phyloP scores from a whole-genome alignment of 345 rosid genomes.

The Eucalyptus camaldulensis region DNA sequence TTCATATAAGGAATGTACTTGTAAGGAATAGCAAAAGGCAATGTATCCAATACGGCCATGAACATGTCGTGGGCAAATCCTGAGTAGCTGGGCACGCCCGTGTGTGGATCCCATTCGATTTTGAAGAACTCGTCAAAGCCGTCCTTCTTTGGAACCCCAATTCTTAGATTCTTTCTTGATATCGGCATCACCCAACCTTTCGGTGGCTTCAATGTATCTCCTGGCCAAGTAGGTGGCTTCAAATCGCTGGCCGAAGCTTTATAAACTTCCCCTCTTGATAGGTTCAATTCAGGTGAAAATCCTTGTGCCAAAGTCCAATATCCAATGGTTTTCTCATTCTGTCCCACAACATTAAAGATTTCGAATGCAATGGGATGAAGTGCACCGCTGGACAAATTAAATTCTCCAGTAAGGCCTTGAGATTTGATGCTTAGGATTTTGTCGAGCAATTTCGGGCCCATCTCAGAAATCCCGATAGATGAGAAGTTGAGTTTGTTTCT shows the following conservation, averaged over 20 bases:
- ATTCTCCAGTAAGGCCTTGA: background rate
- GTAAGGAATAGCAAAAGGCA: slow-evolving; percentile 2
- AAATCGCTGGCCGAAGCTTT: background rate
- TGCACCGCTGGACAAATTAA: background rate
- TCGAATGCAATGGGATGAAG: background rate
- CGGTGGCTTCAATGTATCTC: background rate
- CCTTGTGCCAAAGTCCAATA: background rate
- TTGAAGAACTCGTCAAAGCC: slow-evolving; percentile 2
- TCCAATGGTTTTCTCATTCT: background rate
- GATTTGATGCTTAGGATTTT: background rate
- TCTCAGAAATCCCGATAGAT: background rate
- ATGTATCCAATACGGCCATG: background rate
- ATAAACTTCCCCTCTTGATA: background rate
- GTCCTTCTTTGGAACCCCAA: slow-evolving; percentile 1
- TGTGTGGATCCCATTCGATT: background rate
- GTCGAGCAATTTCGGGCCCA: background rate
- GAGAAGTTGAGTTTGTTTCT: background rate
- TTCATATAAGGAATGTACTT: background rate
- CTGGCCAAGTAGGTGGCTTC: slow-evolving; percentile 3
- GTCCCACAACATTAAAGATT: background rate
- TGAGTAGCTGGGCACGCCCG: background rate
- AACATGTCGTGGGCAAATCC: slow-evolving; percentile 12
- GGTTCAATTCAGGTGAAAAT: background rate
- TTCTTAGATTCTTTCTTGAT: background rate
- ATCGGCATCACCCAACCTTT: slow-evolving; percentile 9